A percentile compares a stretch with the other conserved stretches of the same genome.
Conservation (phyloP, 768 basidiomycete genomes). For the Paxillus involutus region DNA sequence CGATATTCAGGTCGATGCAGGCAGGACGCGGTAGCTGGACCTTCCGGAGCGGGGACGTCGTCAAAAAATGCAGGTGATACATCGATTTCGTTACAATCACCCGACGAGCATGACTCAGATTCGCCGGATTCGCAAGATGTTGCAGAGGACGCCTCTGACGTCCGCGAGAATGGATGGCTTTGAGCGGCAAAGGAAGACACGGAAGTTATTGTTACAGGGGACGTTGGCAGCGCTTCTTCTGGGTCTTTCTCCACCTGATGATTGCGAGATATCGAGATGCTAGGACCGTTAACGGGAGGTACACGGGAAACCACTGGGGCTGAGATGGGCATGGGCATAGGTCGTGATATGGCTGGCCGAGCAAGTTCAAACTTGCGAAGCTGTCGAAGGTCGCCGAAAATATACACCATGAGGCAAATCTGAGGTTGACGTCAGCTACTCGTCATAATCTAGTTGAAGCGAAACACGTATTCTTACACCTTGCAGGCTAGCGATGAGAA, state of each 20-base stretch:
- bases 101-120: constrained; percentile 14
- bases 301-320: constrained; percentile 7
- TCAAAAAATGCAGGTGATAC: constrained; percentile 47
- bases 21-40: constrained; percentile 42
- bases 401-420: constrained; percentile 72
- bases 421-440: constrained; percentile 11
- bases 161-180: constrained; percentile 6
- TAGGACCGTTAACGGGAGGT: background rate
- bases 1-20: constrained; percentile 31
- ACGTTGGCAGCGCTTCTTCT: too few relatives aligned
- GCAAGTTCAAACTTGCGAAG: constrained; percentile 77
- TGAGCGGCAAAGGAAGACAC: background rate
- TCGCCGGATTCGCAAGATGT: constrained; percentile 20
- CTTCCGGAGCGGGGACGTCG: constrained; percentile 43
- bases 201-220: constrained; percentile 15
- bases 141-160: constrained; percentile 1
- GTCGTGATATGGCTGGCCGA: constrained; percentile 61
- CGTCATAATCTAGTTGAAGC: background rate
- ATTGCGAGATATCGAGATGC: background rate
- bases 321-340: constrained; percentile 22
- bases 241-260: background rate
- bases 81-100: constrained; percentile 25
- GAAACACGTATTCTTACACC: constrained; percentile 44
- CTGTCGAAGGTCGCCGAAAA: constrained; percentile 79
- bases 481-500: constrained; percentile 61